Percentiles rank a stretch among this genome's conserved stretches.
Conservation (phyloP, 257 asterid genomes). For the Misopates orontium region DNA sequence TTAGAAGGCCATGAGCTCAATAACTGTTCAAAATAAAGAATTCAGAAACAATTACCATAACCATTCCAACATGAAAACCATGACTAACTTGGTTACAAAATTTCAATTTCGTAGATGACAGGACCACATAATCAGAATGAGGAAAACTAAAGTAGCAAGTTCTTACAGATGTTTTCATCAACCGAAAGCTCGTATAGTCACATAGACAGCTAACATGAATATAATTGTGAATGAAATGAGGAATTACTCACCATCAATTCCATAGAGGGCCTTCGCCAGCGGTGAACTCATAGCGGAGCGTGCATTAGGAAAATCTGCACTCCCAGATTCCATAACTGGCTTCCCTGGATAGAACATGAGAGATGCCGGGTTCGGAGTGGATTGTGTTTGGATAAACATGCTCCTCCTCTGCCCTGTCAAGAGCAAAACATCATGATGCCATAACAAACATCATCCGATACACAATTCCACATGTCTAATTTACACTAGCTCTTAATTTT, state of each 20-base stretch:
- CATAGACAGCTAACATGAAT: neutral
- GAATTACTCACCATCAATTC: constrained; percentile 66
- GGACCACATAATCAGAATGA: neutral
- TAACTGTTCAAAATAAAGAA: constrained; percentile 4
- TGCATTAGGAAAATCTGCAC: constrained; percentile 89
- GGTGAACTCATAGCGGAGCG: constrained; percentile 93
- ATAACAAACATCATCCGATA: neutral
- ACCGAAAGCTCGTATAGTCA: constrained; percentile 3
- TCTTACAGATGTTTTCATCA: constrained; percentile 2
- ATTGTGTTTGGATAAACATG: constrained; percentile 92
- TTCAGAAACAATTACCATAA: neutral
- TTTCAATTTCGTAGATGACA: neutral
- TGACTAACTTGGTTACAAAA: too few species aligned
- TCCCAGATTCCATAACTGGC: constrained; percentile 83
- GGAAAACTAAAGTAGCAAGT: neutral
- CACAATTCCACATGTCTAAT: neutral
- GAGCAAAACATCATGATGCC: constrained; percentile 5
- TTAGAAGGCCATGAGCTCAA: neutral
- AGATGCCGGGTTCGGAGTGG: constrained; percentile 92
- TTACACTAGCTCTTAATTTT: neutral
- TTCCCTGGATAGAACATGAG: constrained; percentile 97
- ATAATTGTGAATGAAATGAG: neutral
- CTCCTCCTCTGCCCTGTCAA: constrained; percentile 89
- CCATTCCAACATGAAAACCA: neutral
- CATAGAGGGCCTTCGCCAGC: constrained; percentile 78